Percentiles rank a stretch among this genome's conserved stretches.
Evolutionary conservation across 2,329 filamentous ascomycete genomes (phyloP).

Genomic region (Aspergillus phoenicis): DNA sequence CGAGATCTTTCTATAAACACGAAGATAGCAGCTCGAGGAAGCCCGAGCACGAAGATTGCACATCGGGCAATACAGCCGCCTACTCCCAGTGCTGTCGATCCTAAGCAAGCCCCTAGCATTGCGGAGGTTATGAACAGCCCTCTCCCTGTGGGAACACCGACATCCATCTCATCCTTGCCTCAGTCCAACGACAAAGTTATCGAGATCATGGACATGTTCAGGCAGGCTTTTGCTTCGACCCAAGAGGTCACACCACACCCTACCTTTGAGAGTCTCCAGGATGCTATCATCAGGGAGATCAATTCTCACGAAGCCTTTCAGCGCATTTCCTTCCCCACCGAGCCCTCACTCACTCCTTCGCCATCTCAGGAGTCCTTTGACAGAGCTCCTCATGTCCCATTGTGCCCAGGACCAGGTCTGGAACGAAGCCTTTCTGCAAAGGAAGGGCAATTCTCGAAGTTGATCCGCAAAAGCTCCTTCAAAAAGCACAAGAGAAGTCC

Average conservation of each 20-base stretch:
- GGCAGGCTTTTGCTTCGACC: constrained; percentile 39
- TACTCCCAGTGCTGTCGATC: constrained; percentile 31
- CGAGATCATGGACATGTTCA: constrained; percentile 48
- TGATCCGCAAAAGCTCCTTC: constrained; percentile 36
- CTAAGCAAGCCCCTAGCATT: constrained; percentile 39
- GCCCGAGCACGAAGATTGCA: constrained; percentile 34
- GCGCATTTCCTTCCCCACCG: constrained; percentile 35
- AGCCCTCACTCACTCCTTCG: constrained; percentile 39
- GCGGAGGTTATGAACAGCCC: constrained; percentile 47
- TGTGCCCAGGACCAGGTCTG: constrained; percentile 17
- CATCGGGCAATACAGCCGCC: constrained; percentile 42
- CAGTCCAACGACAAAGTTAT: constrained; percentile 37
- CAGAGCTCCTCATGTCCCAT: constrained; percentile 12
- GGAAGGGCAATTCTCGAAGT: constrained; percentile 34
- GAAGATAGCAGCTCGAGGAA: constrained; percentile 37
- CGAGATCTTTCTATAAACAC: constrained; percentile 46
- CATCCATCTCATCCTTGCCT: constrained; percentile 25
- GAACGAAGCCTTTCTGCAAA: constrained; percentile 32
- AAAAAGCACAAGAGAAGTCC: constrained; percentile 31
- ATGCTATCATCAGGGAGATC: constrained; percentile 48
- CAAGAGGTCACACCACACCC: constrained; percentile 35
- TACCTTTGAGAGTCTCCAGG: constrained; percentile 46
- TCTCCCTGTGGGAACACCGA: constrained; percentile 33
- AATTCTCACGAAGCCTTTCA: constrained; percentile 49
- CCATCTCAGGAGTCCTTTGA: constrained; percentile 29